Base-by-base conservation (phyloP, 2,329 filamentous ascomycete genomes). In the Elsinoe ampelina region DNA sequence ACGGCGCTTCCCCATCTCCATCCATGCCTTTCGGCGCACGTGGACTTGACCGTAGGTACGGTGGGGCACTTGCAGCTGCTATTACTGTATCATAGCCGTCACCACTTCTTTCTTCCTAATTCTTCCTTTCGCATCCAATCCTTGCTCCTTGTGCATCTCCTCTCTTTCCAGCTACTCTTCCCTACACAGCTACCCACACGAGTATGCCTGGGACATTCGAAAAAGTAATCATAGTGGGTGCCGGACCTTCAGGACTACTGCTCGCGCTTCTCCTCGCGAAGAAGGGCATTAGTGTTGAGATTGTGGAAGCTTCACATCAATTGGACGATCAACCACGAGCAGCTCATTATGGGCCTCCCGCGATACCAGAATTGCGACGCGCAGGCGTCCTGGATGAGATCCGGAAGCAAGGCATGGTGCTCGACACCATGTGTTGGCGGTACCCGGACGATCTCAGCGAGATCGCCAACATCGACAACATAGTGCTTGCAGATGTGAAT, bases 341-440 rank as follows among this genome's bases (percentile, higher is more conserved):
- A 57, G 72, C 73, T 59, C 71, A 72, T 2, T 73, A 75, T 58
- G 69, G 72, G 58, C 71, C 72, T 7, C 67, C 68, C 1, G 68
- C 72, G 0, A 71, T 72, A 38, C 69, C 70, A 0, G 68, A 73
- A 11, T 67, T 75, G 57, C 64, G 66, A 0, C 63, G 66, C 17
- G 68, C 70, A 7, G 71, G 67, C 1, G 59, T 74, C 1, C 62
- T 73, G 15, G 64, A 68, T 0, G 68, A 71, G 30, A 63, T 74
- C 52, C 60, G 63, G 5, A 20, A 39, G 17, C 19, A 59, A 67
- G 6, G 64, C 62, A 22, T 61, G 56, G 30, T 62, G 55, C 38
- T 63, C 58, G 41, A 65, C 58, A 55, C 64, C 13, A 65, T 65
- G 43, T 65, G 63, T 55, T 66, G 65, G 65, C 54, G 65, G 12